These are phyloP conservation scores for Mycena alexandri DNA, from an alignment of 768 basidiomycete species.

Conservation along the genomic window DNA sequence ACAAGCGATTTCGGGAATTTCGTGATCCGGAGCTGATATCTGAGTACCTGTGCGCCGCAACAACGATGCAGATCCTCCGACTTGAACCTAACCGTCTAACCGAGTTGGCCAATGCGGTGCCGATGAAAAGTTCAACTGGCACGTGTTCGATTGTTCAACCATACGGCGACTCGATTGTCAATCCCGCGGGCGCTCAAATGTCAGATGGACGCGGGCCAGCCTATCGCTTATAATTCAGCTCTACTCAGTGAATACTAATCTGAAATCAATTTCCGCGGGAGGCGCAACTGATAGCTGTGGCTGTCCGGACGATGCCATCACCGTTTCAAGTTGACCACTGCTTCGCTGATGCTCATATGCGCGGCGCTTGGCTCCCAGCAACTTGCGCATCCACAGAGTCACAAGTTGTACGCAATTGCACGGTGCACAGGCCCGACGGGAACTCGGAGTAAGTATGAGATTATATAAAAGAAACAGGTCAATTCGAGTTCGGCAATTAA, in stretches of 20 bases:
- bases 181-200: background rate
- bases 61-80: slow-evolving; percentile 9
- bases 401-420: background rate
- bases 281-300: slow-evolving; percentile 25
- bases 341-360: background rate
- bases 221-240: too few species aligned
- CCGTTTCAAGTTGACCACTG: slow-evolving; percentile 30
- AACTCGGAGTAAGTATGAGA: background rate
- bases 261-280: slow-evolving; percentile 5
- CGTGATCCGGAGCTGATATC: background rate
- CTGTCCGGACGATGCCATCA: slow-evolving; percentile 31
- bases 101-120: background rate
- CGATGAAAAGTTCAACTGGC: background rate
- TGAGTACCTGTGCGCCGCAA: background rate
- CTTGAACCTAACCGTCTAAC: background rate
- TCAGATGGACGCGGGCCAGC: too few species aligned
- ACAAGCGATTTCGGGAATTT: too few species aligned
- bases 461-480: slow-evolving; percentile 7
- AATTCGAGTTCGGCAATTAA: background rate
- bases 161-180: background rate
- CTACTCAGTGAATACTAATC: slow-evolving; percentile 13
- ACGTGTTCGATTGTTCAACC: slow-evolving; percentile 18
- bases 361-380: too few species aligned
- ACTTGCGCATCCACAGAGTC: background rate
- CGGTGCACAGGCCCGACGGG: too few species aligned